These are phyloP conservation scores for Rhodotorula toruloides DNA, from an alignment of 768 basidiomycete genomes.

Conservation along the genomic window DNA sequence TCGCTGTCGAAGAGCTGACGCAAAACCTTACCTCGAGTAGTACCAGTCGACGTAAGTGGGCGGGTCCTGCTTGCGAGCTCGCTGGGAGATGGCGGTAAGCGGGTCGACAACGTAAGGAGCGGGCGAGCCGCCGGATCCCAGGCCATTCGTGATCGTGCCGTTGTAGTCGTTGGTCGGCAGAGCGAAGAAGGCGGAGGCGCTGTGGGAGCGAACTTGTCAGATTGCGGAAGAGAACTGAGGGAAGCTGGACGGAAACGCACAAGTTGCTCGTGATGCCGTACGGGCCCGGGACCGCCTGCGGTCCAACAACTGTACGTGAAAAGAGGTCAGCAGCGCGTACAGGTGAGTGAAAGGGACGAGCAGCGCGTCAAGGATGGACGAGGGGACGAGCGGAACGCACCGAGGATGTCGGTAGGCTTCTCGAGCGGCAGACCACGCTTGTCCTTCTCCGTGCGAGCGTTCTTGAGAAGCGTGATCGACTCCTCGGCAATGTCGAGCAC, in stretches of 20 bases:
- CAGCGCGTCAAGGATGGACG: too few species aligned
- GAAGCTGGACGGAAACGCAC: not conserved
- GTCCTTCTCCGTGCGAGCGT: conserved; percentile 8
- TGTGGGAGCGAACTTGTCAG: too few species aligned
- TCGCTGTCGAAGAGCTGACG: not conserved
- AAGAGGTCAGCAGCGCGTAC: not conserved
- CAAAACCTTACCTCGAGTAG: conserved; percentile 6
- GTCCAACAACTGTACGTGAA: conserved; percentile 6
- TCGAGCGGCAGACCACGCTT: conserved; percentile 15
- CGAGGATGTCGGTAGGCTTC: conserved; percentile 4
- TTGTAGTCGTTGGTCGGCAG: not conserved
- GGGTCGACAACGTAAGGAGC: conserved; percentile 45
- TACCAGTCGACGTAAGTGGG: conserved; percentile 27
- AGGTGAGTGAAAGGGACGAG: too few species aligned
- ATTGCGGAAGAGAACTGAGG: too few species aligned
- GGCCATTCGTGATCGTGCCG: conserved; percentile 35
- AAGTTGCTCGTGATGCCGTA: conserved; percentile 32
- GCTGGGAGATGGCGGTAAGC: conserved; percentile 43
- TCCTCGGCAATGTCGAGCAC: conserved; percentile 21
- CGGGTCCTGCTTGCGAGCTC: conserved; percentile 35
- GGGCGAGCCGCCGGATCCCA: conserved; percentile 45
- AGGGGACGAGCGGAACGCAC: not conserved
- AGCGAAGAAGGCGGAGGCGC: not conserved
- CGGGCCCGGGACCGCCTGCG: conserved; percentile 33
- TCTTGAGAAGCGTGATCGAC: conserved; percentile 35